Percentiles rank a stretch among this genome's conserved stretches.
Evolutionary conservation across 306 rosid genomes (phyloP).

Genomic region (Ochetophila trinervis): DNA sequence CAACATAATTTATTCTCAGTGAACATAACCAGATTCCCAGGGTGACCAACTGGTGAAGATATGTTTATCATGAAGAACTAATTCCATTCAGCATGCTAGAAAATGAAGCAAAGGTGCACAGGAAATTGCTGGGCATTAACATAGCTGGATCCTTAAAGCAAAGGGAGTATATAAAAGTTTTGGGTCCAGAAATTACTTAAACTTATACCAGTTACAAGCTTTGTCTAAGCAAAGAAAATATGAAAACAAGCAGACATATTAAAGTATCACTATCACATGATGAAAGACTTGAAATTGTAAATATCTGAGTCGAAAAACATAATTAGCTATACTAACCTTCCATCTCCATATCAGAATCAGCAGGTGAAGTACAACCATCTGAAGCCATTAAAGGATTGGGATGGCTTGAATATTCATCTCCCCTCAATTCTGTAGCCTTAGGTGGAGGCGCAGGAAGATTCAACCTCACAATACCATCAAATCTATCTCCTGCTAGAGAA

Average conservation of each 20-base stretch:
- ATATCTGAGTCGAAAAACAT: not conserved
- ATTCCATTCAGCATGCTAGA: not conserved
- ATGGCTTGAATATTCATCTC: conserved; percentile 21
- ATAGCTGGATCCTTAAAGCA: not conserved
- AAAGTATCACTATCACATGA: not conserved
- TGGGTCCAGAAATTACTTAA: not conserved
- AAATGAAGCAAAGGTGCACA: not conserved
- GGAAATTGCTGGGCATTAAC: not conserved
- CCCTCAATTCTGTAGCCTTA: conserved; percentile 41
- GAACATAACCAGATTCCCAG: too few relatives aligned
- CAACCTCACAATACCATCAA: conserved; percentile 20
- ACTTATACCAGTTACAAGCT: too few relatives aligned
- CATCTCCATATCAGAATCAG: conserved; percentile 98
- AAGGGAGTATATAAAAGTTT: not conserved
- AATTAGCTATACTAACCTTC: conserved; percentile 60
- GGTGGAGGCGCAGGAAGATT: conserved; percentile 46
- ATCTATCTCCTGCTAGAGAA: conserved; percentile 22
- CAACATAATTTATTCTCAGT: too few relatives aligned
- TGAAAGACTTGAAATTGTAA: not conserved
- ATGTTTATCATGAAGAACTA: too few relatives aligned
- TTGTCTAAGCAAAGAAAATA: not conserved
- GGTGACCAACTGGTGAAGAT: too few relatives aligned
- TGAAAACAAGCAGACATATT: not conserved
- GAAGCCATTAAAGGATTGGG: conserved; percentile 30
- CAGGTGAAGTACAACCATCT: conserved; percentile 35